Base-by-base conservation (phyloP, 75 land plant genomes). In the Pinus albicaulis region DNA sequence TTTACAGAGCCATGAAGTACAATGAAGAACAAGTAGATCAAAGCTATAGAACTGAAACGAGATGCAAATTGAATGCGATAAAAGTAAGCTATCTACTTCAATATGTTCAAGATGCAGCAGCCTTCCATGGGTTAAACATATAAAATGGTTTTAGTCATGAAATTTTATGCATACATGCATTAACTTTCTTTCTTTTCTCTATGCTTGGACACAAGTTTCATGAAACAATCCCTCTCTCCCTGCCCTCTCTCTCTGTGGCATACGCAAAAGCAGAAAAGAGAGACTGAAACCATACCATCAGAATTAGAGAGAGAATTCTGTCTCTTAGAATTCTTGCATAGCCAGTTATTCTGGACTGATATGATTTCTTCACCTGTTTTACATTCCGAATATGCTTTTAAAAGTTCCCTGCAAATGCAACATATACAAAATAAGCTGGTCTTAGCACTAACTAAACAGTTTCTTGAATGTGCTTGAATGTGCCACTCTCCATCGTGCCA, bases 301-400 rank as follows among this genome's bases (percentile, higher is more conserved):
- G 38, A 38, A 16, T 64, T 56, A 38, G 56, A 76, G 1, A 31
- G 65, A 41, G 56, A 53, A 61, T 69, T 74, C 34, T 81, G 74
- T 34, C 71, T 73, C 38, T 66, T 59, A 15, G 78, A 74, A 20
- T 78, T 78, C 48, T 77, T 89, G 2, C 92, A 81, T n/a, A 96
- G 85, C 91, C 92, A 96, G 15, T 82, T 55, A 72, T 94, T 96
- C 77, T 96, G 99, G 53, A 85, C 93, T 3, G 85, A 74, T n/a
- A 96, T 87, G 16, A 96, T 90, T 58, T 87, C 95, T 22, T 86
- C 74, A 77, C 99, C 86, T 61, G 82, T 89, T 59, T 86, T 80
- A 71, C 99, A 96, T 68, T 82, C 76, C 8, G 98, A 83, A 79
- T 96, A 96, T 20, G 91, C 92, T 76, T 92, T 89, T 57, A 96